phyloP scores from a whole-genome alignment of 2,329 filamentous ascomycete species.

The Sarocladiaceae sp. region DNA sequence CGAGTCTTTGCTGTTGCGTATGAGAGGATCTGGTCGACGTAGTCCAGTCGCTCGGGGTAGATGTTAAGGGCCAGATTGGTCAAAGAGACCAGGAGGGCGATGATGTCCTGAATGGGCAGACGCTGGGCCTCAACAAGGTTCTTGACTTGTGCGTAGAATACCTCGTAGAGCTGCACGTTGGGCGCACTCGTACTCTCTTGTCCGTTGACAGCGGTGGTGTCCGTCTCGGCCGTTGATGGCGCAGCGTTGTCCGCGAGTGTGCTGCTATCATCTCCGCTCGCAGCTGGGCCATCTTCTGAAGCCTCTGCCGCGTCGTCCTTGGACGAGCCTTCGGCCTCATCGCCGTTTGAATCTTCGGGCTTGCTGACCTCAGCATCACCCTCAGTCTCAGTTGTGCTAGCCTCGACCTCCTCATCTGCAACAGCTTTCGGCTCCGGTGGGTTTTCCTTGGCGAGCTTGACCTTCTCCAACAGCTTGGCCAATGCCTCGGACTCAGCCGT shows the following conservation, averaged over 20 bases:
- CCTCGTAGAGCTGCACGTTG: slow-evolving; percentile 87
- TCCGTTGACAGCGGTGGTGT: slow-evolving; percentile 44
- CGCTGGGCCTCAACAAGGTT: slow-evolving; percentile 88
- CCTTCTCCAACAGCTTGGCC: slow-evolving; percentile 69
- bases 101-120: slow-evolving; percentile 89
- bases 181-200: slow-evolving; percentile 29
- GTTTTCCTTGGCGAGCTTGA: slow-evolving; percentile 62
- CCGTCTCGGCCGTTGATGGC: slow-evolving; percentile 41
- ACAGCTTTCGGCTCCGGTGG: slow-evolving; percentile 12
- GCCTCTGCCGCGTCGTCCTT: slow-evolving; percentile 12
- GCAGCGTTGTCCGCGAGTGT: slow-evolving; percentile 26
- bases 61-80: slow-evolving; percentile 93
- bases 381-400: too few relatives aligned
- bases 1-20: slow-evolving; percentile 84
- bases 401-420: slow-evolving; percentile 17
- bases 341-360: slow-evolving; percentile 21
- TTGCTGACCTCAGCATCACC: slow-evolving; percentile 28
- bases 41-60: slow-evolving; percentile 88
- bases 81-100: slow-evolving; percentile 88
- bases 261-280: slow-evolving; percentile 26
- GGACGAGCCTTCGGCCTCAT: slow-evolving; percentile 24
- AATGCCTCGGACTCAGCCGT: slow-evolving; percentile 84
- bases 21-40: slow-evolving; percentile 88
- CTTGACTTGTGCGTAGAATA: slow-evolving; percentile 95
- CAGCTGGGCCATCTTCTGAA: slow-evolving; percentile 7